phyloP scores from a whole-genome alignment of 2,329 filamentous ascomycete genomes.

The Cucurbitaria berberidis region DNA sequence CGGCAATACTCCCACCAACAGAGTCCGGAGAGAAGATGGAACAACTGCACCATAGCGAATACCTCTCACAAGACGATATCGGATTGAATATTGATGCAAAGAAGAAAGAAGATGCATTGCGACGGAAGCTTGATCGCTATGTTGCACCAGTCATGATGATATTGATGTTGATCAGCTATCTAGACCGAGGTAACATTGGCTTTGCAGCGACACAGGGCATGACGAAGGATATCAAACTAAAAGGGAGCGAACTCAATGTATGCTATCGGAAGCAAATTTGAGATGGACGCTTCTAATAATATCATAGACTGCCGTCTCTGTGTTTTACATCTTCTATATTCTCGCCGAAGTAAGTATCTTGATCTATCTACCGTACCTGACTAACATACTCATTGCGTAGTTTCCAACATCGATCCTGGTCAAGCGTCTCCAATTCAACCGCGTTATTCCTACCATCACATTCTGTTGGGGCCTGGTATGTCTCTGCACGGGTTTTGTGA shows the following conservation, averaged over 20 bases:
- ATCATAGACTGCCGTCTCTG: constrained; percentile 38
- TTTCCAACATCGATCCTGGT: constrained; percentile 43
- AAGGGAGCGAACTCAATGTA: constrained; percentile 37
- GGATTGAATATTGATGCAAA: constrained; percentile 16
- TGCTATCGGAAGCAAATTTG: background rate
- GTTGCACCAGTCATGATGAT: constrained; percentile 47
- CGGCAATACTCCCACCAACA: constrained; percentile 1
- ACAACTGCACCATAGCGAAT: constrained; percentile 20
- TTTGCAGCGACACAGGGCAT: constrained; percentile 46
- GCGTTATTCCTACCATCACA: constrained; percentile 51
- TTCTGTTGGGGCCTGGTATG: constrained; percentile 61
- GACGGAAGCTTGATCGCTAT: constrained; percentile 41
- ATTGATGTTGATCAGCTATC: constrained; percentile 44
- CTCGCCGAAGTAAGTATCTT: constrained; percentile 33
- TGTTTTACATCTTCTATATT: constrained; percentile 47
- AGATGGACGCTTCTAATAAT: background rate
- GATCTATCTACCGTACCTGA: background rate
- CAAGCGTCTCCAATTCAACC: constrained; percentile 44
- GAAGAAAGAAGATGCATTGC: constrained; percentile 36
- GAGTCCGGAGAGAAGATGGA: constrained; percentile 19
- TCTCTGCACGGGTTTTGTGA: constrained; percentile 30
- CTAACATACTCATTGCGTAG: constrained; percentile 5
- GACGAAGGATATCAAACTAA: constrained; percentile 35
- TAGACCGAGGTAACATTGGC: constrained; percentile 45
- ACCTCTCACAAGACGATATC: constrained; percentile 28